A percentile compares a stretch with the other conserved stretches of the same genome.
These are phyloP conservation scores for Chamaecrista fasciculata DNA, from an alignment of 306 rosid genomes.

Conservation along the genomic window DNA sequence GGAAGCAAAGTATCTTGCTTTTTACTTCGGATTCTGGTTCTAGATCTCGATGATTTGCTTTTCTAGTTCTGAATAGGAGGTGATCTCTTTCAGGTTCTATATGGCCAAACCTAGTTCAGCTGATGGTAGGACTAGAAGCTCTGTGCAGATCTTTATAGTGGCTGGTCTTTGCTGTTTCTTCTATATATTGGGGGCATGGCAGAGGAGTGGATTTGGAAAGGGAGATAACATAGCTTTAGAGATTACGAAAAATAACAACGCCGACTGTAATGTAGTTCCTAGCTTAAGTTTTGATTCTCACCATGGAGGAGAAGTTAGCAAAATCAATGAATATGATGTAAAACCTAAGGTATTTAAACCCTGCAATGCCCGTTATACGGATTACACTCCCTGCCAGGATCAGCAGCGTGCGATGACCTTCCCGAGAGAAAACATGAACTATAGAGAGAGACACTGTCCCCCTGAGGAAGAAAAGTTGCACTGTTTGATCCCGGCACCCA, in stretches of 20 bases:
- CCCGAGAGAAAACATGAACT: slow-evolving; percentile 75
- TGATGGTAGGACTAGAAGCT: slow-evolving; percentile 86
- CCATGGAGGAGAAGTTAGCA: slow-evolving; percentile 70
- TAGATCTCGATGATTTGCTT: slow-evolving; percentile 21
- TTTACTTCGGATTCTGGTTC: slow-evolving; percentile 8
- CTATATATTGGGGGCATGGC: slow-evolving; percentile 94
- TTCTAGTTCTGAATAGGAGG: slow-evolving; percentile 17
- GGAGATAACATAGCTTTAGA: slow-evolving; percentile 85
- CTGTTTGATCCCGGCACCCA: slow-evolving; percentile 92
- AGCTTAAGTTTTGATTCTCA: slow-evolving; percentile 82
- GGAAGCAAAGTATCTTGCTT: slow-evolving; percentile 15
- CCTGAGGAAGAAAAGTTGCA: slow-evolving; percentile 76
- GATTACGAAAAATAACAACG: slow-evolving; percentile 56
- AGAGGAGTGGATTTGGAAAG: slow-evolving; percentile 93
- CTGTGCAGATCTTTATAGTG: slow-evolving; percentile 74
- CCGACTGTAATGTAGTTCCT: slow-evolving; percentile 58
- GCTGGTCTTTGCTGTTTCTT: slow-evolving; percentile 89
- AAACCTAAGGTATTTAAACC: slow-evolving; percentile 58
- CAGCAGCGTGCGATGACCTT: slow-evolving; percentile 93
- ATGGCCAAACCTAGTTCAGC: slow-evolving; percentile 76
- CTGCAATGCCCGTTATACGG: slow-evolving; percentile 48
- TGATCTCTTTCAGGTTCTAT: slow-evolving; percentile 42
- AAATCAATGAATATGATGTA: slow-evolving; percentile 46
- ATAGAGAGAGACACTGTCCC: slow-evolving; percentile 93
- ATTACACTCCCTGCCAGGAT: slow-evolving; percentile 98